Evolutionary conservation across 2,329 filamentous ascomycete genomes (phyloP), one percentile per base, ranked within the genome.

Genomic region (Chrysoporthe deuterocubensis): DNA sequence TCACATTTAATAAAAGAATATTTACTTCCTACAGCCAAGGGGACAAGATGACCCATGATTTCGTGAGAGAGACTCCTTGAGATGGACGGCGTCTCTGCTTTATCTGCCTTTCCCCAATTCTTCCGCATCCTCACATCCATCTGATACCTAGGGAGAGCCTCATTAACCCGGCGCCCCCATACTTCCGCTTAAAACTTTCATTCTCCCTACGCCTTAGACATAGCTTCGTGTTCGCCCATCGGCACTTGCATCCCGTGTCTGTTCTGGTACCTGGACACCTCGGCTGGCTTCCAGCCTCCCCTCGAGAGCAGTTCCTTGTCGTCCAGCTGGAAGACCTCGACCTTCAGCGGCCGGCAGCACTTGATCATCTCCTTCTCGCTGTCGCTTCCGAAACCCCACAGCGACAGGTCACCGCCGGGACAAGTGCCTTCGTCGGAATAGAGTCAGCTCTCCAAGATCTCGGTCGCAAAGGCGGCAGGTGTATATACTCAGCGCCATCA

Each of bases 341-440:
- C 90, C 60, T 88, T 89, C 6, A 96, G 84, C 1, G 92, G 91
- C 8, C 92, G 85, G 78, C 91, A 93, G 70, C 88, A 91, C 68
- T 87, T 87, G 72, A 85, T 77, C 86, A 92, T 93, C 64, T 89
- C 89, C 74, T 89, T 85, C 71, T 88, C 87, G 77, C 87, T 90
- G 59, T 85, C 86, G 56, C 84, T 87, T 14, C 90, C 89, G 83
- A 93, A 96, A 0, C 91, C 92, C 92, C 92, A 95, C n/a, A 87
- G 83, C 1, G 90, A 93, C 60, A 96, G 79, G 75, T 96, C 93
- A 0, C 93, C 93, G 1, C 92, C 92, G 0, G 92, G 92, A 75
- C 92, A 96, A 0, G 92, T 92, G 69, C 83, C 82, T 85, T n/a
- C 8, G 4, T 18, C 1, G 1, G 40, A n/a, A 44, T 18, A n/a